Evolutionary conservation across 2,329 filamentous ascomycete genomes (phyloP).

Genomic region (Fusarium phyllophilum): DNA sequence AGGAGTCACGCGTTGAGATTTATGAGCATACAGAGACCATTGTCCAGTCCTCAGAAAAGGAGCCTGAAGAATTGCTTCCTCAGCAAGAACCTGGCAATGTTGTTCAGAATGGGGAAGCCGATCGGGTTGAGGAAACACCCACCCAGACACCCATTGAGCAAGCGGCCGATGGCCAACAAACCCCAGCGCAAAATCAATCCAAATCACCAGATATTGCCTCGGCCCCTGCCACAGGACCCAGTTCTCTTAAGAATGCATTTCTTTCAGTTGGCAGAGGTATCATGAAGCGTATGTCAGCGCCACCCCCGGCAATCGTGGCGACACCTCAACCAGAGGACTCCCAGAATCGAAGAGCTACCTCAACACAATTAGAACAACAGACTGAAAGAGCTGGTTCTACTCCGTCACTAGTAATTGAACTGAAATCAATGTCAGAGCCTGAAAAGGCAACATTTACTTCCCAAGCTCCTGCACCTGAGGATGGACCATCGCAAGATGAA

Average conservation of each 20-base stretch:
- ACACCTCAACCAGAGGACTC: background rate
- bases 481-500: background rate
- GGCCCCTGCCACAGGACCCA: background rate
- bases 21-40: constrained; percentile 26
- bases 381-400: constrained; percentile 16
- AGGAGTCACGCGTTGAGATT: constrained; percentile 18
- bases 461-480: constrained; percentile 1
- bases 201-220: background rate
- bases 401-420: constrained; percentile 28
- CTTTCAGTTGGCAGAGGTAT: constrained; percentile 24
- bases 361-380: constrained; percentile 7
- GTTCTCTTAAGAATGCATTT: background rate
- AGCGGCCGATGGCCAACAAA: constrained; percentile 1
- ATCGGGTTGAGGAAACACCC: constrained; percentile 27
- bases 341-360: background rate
- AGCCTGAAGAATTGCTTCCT: background rate
- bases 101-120: background rate
- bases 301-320: constrained; percentile 8
- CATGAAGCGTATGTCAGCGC: constrained; percentile 33
- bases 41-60: constrained; percentile 33
- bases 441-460: constrained; percentile 26
- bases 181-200: background rate
- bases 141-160: constrained; percentile 17
- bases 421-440: constrained; percentile 21
- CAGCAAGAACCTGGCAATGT: background rate